Evolutionary conservation across 306 rosid genomes (phyloP).

Genomic region (Morella rubra): DNA sequence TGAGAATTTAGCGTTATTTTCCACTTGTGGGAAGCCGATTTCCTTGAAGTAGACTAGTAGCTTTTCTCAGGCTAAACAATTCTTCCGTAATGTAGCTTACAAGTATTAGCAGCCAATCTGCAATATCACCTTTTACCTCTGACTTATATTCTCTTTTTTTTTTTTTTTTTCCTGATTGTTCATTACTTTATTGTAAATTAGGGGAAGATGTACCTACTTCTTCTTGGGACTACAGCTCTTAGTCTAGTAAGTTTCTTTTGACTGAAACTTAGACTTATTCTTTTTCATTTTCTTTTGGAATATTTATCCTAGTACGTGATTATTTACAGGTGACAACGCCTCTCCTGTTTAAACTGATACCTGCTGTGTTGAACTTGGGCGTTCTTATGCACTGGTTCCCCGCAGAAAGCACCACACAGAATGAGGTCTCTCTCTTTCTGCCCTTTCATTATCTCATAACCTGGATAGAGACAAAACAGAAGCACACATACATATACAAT

Average conservation of each 20-base stretch:
- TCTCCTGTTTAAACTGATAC: constrained; percentile 83
- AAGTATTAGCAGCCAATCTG: not conserved
- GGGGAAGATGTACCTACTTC: constrained; percentile 98
- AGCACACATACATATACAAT: not conserved
- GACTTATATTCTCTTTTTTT: not conserved
- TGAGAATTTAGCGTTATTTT: not conserved
- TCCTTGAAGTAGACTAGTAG: not conserved
- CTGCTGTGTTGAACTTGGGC: constrained; percentile 87
- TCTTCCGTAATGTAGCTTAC: not conserved
- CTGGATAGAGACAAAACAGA: not conserved
- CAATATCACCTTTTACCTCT: not conserved
- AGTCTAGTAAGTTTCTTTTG: constrained; percentile 71
- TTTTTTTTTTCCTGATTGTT: constrained; percentile 11
- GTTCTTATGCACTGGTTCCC: constrained; percentile 98
- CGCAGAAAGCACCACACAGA: constrained; percentile 58
- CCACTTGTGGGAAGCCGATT: not conserved
- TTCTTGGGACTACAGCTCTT: constrained; percentile 94
- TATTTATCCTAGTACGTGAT: constrained; percentile 28
- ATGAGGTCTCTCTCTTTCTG: constrained; percentile 53
- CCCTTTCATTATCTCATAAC: not conserved
- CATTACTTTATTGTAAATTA: constrained; percentile 27
- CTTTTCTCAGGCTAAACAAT: not conserved
- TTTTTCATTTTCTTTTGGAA: not conserved
- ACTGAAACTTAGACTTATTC: not conserved
- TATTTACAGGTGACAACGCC: constrained; percentile 88